Percentiles rank a stretch among this genome's conserved stretches.
Evolutionary conservation across 2,329 filamentous ascomycete species (phyloP).

Genomic region (Lomentospora prolificans): DNA sequence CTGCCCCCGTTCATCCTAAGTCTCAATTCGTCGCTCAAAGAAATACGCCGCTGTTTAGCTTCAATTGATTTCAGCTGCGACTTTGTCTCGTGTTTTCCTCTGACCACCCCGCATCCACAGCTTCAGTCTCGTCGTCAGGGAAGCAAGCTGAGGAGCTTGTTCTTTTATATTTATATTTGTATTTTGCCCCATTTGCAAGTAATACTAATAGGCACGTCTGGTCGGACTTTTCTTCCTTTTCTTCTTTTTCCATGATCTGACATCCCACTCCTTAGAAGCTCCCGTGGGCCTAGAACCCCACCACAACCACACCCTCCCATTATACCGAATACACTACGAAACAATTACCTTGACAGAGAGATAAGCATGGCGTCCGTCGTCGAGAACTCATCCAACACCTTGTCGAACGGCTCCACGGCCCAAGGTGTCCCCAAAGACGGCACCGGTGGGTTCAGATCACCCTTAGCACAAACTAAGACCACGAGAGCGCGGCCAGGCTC

Average conservation of each 20-base stretch:
- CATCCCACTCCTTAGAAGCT: too few species aligned
- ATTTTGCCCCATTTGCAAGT: not conserved
- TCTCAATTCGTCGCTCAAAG: not conserved
- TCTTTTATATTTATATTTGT: not conserved
- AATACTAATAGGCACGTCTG: not conserved
- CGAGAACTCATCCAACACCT: not conserved
- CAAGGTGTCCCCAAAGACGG: not conserved
- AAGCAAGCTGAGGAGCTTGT: not conserved
- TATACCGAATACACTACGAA: not conserved
- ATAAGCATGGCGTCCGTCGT: not conserved
- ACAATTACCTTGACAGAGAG: not conserved
- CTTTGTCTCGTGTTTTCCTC: not conserved
- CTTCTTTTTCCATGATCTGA: not conserved
- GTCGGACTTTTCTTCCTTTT: too few species aligned
- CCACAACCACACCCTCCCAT: not conserved
- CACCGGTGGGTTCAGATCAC: not conserved
- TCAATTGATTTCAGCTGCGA: not conserved
- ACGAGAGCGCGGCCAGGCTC: too few species aligned
- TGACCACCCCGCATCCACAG: not conserved
- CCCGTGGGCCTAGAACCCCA: too few species aligned
- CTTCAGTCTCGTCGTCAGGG: not conserved
- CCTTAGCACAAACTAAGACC: too few species aligned
- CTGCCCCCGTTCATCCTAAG: not conserved
- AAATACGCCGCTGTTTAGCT: not conserved
- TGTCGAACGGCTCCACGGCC: not conserved